Base-by-base conservation (phyloP, 441 rosid species). In the Pelargonium australe region DNA sequence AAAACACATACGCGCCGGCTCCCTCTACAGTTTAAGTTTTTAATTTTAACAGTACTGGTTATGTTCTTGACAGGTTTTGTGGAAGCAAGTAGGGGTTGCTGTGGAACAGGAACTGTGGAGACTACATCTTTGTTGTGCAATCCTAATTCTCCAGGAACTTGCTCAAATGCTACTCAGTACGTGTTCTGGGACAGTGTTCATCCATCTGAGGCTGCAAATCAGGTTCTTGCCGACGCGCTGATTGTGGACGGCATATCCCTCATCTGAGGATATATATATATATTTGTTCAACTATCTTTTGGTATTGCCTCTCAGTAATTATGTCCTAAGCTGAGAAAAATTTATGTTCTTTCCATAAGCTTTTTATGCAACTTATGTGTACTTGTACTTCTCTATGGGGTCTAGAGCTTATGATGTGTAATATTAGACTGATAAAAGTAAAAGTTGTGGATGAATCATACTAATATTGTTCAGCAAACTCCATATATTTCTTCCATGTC, bases 121-220 rank as follows among this genome's bases (percentile, higher is more conserved):
- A 86, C 89, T 34, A 89, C 97, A 0, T 44, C 70, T 23, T 68
- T 91, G 62, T 75, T 92, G 81, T 95, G 99, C 86, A 90, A 95
- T 75, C 81, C 87, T 1, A 80, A 79, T 60, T 76, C 97, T 0
- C 70, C 51, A 1, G 97, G 99, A 70, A 89, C 97, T 58, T 95
- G 99, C 57, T 10, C 96, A 4, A 89, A 89, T 78, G 97, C 97
- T 31, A 78, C 86, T 14, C 88, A 88, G 76, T 90, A 85, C 72
- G 94, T 95, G 79, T 95, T 95, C 70, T 95, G 90, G 86, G 97
- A 95, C 80, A 80, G 90, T 73, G 90, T 91, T 25, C 99, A 91
- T 78, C 97, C 97, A 7, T 86, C 97, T 53, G 75, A 94, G 80
- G 96, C 97, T 60, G 89, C 96, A 17, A 91, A 94, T 77, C 82